Conservation (phyloP, 257 asterid species). For the Solanum stenotomum region DNA sequence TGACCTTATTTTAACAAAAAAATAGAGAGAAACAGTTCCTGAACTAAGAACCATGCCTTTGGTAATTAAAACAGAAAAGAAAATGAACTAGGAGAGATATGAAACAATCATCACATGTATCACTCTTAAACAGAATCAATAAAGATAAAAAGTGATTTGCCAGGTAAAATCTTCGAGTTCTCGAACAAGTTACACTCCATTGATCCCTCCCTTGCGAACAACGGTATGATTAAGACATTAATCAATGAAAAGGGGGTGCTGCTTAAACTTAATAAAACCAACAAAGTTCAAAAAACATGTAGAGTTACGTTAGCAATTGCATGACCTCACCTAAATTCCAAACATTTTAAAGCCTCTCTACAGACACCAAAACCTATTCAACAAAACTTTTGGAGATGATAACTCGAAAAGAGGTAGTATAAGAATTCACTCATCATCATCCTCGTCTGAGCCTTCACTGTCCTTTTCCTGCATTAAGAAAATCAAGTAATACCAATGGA, state of each 20-base stretch:
- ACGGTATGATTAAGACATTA: not conserved
- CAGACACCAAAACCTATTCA: not conserved
- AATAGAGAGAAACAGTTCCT: not conserved
- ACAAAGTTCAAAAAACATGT: not conserved
- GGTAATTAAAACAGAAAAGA: not conserved
- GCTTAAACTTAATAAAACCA: not conserved
- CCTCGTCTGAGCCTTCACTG: slow-evolving; percentile 40
- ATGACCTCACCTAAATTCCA: not conserved
- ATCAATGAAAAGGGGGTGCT: not conserved
- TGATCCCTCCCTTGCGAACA: not conserved
- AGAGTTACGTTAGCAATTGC: not conserved
- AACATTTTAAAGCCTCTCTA: not conserved
- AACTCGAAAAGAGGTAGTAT: not conserved
- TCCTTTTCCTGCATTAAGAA: slow-evolving; percentile 39
- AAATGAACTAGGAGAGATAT: not conserved
- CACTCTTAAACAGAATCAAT: not conserved
- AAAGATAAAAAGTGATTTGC: not conserved
- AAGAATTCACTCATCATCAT: slow-evolving; percentile 17
- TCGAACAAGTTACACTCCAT: not conserved
- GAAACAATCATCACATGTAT: not conserved
- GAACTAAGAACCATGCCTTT: not conserved
- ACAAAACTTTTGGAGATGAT: not conserved
- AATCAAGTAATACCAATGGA: not conserved
- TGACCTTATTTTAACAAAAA: not conserved
- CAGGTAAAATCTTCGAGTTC: not conserved